A percentile compares a stretch with the other conserved stretches of the same genome.
These are phyloP conservation scores for Botrytis aclada DNA, from an alignment of 2,329 filamentous ascomycete genomes.

Conservation along the genomic window DNA sequence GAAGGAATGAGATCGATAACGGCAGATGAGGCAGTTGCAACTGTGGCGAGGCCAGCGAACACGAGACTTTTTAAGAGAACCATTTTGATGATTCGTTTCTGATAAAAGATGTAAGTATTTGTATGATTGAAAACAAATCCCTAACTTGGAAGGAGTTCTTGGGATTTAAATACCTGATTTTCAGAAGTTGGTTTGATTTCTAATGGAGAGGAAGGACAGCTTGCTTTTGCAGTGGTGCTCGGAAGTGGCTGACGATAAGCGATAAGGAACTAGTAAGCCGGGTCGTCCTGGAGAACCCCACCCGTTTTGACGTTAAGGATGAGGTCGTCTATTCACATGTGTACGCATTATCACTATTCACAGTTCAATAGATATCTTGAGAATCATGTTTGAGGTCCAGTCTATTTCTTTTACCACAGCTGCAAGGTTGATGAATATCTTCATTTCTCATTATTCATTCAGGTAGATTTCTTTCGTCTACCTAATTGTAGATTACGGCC, in stretches of 20 bases:
- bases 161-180: slow-evolving; percentile 11
- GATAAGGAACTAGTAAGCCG: background rate
- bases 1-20: slow-evolving; percentile 84
- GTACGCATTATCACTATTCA: background rate
- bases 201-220: slow-evolving; percentile 15
- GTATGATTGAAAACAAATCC: background rate
- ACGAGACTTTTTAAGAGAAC: slow-evolving; percentile 57
- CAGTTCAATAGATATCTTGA: background rate
- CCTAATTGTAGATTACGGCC: background rate
- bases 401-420: background rate
- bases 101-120: slow-evolving; percentile 1
- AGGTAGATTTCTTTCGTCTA: background rate
- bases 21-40: slow-evolving; percentile 61
- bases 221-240: slow-evolving; percentile 6
- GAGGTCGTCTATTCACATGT: background rate
- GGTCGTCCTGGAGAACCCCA: background rate
- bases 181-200: slow-evolving; percentile 14
- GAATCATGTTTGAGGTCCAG: background rate
- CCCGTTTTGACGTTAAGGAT: background rate
- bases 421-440: background rate
- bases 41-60: slow-evolving; percentile 48
- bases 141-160: background rate
- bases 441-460: slow-evolving; percentile 1
- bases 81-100: slow-evolving; percentile 29
- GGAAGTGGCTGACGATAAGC: slow-evolving; percentile 13